Evolutionary conservation across 1,284 basidiomycete species (phyloP).

Genomic region (Sanghuangporus weigelae): DNA sequence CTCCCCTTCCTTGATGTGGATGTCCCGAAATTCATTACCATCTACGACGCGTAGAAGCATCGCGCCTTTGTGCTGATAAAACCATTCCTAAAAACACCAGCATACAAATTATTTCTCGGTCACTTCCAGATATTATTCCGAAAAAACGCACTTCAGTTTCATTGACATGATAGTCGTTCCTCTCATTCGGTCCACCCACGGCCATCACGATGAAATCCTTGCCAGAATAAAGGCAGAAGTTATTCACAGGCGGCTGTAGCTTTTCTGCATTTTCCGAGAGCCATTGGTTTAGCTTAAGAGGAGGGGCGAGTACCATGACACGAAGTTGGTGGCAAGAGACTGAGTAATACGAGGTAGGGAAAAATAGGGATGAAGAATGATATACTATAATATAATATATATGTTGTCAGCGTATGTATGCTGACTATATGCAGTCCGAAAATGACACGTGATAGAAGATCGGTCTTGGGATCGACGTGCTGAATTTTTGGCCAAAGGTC

Average conservation of each 20-base stretch:
- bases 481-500: neutral
- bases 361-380: neutral
- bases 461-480: neutral
- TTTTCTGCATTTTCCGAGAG: conserved; percentile 72
- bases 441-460: neutral
- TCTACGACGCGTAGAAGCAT: conserved; percentile 90
- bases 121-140: conserved; percentile 86
- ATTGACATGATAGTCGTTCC: conserved; percentile 91
- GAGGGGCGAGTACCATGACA: conserved; percentile 40
- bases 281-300: conserved; percentile 86
- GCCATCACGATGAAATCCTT: conserved; percentile 88
- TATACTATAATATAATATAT: neutral
- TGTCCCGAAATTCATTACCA: conserved; percentile 82
- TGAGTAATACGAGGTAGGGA: neutral
- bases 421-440: neutral
- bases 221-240: conserved; percentile 83
- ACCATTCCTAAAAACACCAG: conserved; percentile 72
- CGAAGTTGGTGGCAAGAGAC: neutral
- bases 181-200: conserved; percentile 88
- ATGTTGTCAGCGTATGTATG: neutral
- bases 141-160: conserved; percentile 69
- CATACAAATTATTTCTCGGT: conserved; percentile 63
- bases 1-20: conserved; percentile 88
- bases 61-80: conserved; percentile 89
- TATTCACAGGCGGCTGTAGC: conserved; percentile 87